Evolutionary conservation across 2,329 filamentous ascomycete genomes (phyloP), one percentile per base, ranked within the genome.

Genomic region (Fusarium oligoseptatum): DNA sequence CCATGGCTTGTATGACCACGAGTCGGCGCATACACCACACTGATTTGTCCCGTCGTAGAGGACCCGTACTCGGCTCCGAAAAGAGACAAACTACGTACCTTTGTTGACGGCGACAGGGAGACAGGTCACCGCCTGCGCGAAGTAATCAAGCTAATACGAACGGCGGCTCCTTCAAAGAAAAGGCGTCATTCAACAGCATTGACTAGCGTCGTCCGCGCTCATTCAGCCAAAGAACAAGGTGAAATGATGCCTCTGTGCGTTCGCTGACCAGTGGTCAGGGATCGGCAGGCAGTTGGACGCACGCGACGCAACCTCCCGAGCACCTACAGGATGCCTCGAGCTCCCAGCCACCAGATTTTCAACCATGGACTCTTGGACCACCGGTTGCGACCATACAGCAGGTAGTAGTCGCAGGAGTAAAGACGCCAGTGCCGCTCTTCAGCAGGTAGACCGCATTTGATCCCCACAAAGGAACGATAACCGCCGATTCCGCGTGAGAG

Each of bases 401-500:
- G 48, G 24, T n/a, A 29, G 48, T 52, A 29, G 24, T 52, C n/a
- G 29, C 22, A 37, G 20, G 4, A 37, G n/a, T 14, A 22, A 56
- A 29, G 37, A 24, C 22, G 27, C 32, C 12, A 27, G 32, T 14
- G 14, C 32, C 20, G 34, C 20, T 24, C 6, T 17, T n/a, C 5
- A 24, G 24, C 14, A 34, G 24, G 15, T 20, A 45, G 24, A 39
- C 34, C n/a, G 37, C 34, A 64, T 34, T 27, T 43, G 22, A 36
- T 60, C 57, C 62, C 66, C 62, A 64, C 56, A 45, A 66, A 48
- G 62, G 57, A 57, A 58, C 65, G 17, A 57, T 52, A 27, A 63
- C 39, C 10, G n/a, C 50, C 69, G 72, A 75, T 75, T 73, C 39
- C 64, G 55, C 34, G 27, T 62, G 29, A 37, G 6, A 55, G 34